phyloP scores from a whole-genome alignment of 2,329 filamentous ascomycete species.

The Biscogniauxia marginata region DNA sequence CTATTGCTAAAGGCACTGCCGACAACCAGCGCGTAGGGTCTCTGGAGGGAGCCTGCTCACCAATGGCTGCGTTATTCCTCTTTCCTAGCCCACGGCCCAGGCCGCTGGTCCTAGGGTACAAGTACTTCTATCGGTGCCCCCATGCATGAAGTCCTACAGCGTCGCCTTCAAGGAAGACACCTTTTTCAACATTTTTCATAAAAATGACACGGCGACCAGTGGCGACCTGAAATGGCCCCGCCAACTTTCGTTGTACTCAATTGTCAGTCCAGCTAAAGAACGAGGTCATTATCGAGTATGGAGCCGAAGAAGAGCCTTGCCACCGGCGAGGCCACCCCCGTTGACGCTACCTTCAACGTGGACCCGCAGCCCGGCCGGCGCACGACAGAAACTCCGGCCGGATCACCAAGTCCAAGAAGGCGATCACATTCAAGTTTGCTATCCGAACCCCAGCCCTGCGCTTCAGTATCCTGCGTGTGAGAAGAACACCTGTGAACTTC shows the following conservation, averaged over 20 bases:
- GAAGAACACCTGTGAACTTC: slow-evolving; percentile 18
- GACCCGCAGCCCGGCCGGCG: slow-evolving; percentile 25
- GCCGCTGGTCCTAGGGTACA: slow-evolving; percentile 33
- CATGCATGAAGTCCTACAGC: slow-evolving; percentile 33
- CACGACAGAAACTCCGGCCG: slow-evolving; percentile 13
- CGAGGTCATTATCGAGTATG: slow-evolving; percentile 21
- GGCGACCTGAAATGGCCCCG: slow-evolving; percentile 28
- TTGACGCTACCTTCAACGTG: slow-evolving; percentile 22
- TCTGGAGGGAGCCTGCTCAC: slow-evolving; percentile 30
- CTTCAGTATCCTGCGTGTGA: slow-evolving; percentile 31
- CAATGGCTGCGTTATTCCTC: slow-evolving; percentile 23
- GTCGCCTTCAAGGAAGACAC: slow-evolving; percentile 27
- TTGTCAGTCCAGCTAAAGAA: slow-evolving; percentile 19
- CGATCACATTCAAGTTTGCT: slow-evolving; percentile 26
- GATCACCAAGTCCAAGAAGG: slow-evolving; percentile 20
- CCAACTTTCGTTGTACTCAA: slow-evolving; percentile 25
- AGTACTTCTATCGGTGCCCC: slow-evolving; percentile 25
- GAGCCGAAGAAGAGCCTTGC: slow-evolving; percentile 26
- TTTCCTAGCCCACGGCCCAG: slow-evolving; percentile 27
- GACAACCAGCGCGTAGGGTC: slow-evolving; percentile 25
- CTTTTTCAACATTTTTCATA: slow-evolving; percentile 25
- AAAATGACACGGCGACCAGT: slow-evolving; percentile 32
- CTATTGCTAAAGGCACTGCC: slow-evolving; percentile 30
- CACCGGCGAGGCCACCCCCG: slow-evolving; percentile 22
- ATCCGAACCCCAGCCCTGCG: slow-evolving; percentile 22